These are phyloP conservation scores for Protomyces lactucae-debilis DNA, from an alignment of 1,139 yeast species.

Conservation along the genomic window DNA sequence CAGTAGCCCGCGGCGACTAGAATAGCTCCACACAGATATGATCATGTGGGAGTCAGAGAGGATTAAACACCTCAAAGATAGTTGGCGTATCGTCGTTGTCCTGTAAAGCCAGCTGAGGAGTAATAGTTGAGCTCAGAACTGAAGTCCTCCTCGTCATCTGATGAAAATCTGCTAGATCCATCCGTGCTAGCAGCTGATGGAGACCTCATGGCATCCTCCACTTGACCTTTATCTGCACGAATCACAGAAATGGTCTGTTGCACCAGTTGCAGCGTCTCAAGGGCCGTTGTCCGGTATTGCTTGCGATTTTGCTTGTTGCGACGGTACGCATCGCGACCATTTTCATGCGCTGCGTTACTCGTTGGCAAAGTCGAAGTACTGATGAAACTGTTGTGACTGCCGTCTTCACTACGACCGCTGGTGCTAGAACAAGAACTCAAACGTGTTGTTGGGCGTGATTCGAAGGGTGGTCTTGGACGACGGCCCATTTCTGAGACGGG, in stretches of 20 bases:
- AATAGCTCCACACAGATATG: too few relatives aligned
- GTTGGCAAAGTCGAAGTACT: neutral
- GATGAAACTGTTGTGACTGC: neutral
- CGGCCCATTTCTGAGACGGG: neutral
- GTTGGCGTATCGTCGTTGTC: neutral
- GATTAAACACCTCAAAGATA: neutral
- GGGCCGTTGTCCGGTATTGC: neutral
- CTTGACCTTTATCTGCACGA: neutral
- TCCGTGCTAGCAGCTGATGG: neutral
- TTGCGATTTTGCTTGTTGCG: neutral
- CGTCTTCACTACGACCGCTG: neutral
- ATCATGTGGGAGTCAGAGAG: too few relatives aligned
- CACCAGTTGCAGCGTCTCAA: neutral
- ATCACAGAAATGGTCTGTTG: neutral
- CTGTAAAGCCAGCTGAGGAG: neutral
- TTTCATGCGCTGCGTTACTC: neutral
- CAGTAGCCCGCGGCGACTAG: too few relatives aligned
- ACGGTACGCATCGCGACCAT: neutral
- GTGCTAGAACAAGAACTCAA: neutral
- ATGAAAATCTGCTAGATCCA: neutral
- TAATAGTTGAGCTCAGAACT: neutral
- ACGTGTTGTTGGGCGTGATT: neutral
- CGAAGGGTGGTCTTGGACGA: neutral
- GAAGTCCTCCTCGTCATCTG: neutral
- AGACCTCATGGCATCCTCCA: neutral